phyloP scores from a whole-genome alignment of 805 yeast genomes.

The Priceomyces carsonii region DNA sequence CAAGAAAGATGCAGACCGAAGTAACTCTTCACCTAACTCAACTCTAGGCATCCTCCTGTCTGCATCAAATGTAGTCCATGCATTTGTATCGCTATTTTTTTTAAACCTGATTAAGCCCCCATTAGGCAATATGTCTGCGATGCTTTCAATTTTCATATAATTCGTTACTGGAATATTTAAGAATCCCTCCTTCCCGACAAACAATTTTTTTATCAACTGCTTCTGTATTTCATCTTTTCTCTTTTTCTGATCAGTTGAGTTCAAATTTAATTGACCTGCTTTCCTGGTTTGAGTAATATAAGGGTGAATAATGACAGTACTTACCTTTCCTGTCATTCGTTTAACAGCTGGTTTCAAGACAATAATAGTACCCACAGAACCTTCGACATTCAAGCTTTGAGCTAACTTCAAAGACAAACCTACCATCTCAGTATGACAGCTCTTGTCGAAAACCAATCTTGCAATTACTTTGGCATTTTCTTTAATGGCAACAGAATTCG shows the following conservation, averaged over 20 bases:
- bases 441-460: constrained; percentile 39
- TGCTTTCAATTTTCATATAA: constrained; percentile 50
- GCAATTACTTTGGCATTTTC: constrained; percentile 54
- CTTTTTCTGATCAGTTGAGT: constrained; percentile 30
- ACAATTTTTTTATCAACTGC: constrained; percentile 19
- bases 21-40: constrained; percentile 52
- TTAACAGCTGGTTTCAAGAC: constrained; percentile 48
- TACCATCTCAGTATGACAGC: constrained; percentile 33
- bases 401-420: constrained; percentile 58
- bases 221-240: constrained; percentile 17
- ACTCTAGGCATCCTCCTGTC: constrained; percentile 33
- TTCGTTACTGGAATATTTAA: constrained; percentile 47
- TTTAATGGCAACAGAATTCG: constrained; percentile 13
- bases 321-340: constrained; percentile 36
- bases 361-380: constrained; percentile 52
- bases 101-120: constrained; percentile 64
- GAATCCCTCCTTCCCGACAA: constrained; percentile 16
- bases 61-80: constrained; percentile 42
- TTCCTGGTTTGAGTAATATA: constrained; percentile 46
- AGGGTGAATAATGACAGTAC: constrained; percentile 53
- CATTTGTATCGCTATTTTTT: constrained; percentile 38
- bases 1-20: constrained; percentile 45
- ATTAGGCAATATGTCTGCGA: constrained; percentile 47
- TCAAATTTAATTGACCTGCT: constrained; percentile 25
- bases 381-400: constrained; percentile 54